Evolutionary conservation across 306 rosid genomes (phyloP).

Genomic region (Cucurbita pepo): DNA sequence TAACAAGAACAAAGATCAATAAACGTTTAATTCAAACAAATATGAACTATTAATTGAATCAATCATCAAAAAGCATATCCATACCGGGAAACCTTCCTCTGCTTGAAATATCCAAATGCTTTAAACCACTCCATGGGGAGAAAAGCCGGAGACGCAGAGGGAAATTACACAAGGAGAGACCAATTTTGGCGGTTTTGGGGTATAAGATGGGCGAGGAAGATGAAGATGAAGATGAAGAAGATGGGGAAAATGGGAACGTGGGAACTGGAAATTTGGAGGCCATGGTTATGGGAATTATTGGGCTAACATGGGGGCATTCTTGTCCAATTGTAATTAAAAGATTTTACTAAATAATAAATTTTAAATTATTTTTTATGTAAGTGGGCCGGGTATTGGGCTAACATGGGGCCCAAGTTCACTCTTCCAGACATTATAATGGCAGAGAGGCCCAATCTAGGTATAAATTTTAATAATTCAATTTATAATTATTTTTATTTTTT

Average conservation of each 20-base stretch:
- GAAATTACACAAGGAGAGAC: conserved; percentile 20
- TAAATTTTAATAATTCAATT: neutral
- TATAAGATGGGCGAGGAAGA: conserved; percentile 12
- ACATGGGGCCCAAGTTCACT: neutral
- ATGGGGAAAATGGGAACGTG: conserved; percentile 21
- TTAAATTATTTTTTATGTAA: neutral
- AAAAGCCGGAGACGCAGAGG: conserved; percentile 38
- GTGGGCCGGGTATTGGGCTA: neutral
- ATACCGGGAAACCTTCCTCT: conserved; percentile 19
- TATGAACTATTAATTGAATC: neutral
- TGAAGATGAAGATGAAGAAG: conserved; percentile 15
- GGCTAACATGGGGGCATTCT: too few species aligned
- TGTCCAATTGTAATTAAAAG: too few species aligned
- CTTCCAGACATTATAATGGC: neutral
- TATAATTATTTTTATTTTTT: neutral
- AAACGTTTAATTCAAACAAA: neutral
- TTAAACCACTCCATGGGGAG: conserved; percentile 75
- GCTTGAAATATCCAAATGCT: conserved; percentile 52
- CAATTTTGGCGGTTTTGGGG: conserved; percentile 19
- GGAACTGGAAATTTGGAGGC: conserved; percentile 35
- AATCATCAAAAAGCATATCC: neutral
- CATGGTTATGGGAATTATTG: conserved; percentile 46
- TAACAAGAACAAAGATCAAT: neutral
- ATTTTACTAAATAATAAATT: too few species aligned
- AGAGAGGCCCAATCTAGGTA: neutral